These are phyloP conservation scores for Chrysochromulina tobinii DNA, from an alignment of 78 protist genomes.

Conservation along the genomic window DNA sequence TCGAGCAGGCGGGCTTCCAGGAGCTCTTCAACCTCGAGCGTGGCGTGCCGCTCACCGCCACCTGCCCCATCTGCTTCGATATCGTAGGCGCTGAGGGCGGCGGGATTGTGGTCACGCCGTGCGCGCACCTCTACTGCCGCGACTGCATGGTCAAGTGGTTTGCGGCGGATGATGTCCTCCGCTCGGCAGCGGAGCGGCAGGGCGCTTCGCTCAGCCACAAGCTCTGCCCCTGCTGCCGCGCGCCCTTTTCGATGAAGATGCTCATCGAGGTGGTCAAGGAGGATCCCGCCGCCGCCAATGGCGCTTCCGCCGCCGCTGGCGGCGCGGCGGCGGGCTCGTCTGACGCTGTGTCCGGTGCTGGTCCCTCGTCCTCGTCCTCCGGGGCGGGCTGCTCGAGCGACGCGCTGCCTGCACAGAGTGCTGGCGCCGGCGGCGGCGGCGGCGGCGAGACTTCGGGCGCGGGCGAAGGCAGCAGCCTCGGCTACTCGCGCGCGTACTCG, in stretches of 20 bases:
- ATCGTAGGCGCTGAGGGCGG: background rate
- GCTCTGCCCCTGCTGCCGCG: constrained; percentile 5
- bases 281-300: background rate
- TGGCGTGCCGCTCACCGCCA: background rate
- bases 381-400: background rate
- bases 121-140: background rate
- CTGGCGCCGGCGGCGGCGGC: background rate
- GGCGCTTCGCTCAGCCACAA: background rate
- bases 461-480: background rate
- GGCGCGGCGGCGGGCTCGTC: background rate
- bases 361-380: background rate
- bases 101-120: background rate
- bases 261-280: background rate
- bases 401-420: background rate
- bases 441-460: background rate
- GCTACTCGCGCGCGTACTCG: background rate
- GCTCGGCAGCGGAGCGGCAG: background rate
- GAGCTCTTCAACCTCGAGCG: background rate
- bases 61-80: constrained; percentile 21
- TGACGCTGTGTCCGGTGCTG: background rate
- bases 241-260: background rate
- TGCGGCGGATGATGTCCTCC: background rate
- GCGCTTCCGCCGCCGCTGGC: background rate
- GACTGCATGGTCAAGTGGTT: background rate
- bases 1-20: constrained; percentile 14